phyloP scores from a whole-genome alignment of 495 filamentous ascomycete species.

The Penicillium roqueforti region DNA sequence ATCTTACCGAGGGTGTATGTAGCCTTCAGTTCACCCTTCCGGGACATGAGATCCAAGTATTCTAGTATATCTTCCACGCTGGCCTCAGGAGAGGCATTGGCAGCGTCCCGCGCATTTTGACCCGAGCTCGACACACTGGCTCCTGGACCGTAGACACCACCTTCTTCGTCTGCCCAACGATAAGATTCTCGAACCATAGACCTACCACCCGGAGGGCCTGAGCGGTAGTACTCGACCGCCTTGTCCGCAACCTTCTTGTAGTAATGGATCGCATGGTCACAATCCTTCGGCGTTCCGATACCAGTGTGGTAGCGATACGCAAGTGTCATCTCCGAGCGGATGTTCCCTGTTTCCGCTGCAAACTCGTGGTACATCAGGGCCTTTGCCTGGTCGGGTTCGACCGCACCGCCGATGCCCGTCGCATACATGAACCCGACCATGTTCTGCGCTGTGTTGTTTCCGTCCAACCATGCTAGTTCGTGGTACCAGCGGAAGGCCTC shows the following conservation, averaged over 20 bases:
- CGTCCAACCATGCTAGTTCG: constrained; percentile 67
- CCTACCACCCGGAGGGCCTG: constrained; percentile 88
- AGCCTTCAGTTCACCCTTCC: constrained; percentile 89
- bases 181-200: constrained; percentile 70
- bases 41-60: constrained; percentile 88
- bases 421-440: constrained; percentile 97
- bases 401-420: constrained; percentile 79
- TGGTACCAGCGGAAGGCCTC: constrained; percentile 80
- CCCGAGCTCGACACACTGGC: constrained; percentile 89
- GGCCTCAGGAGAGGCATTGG: constrained; percentile 69
- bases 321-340: constrained; percentile 87
- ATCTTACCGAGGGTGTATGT: constrained; percentile 84
- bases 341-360: constrained; percentile 79
- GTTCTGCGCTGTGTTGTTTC: constrained; percentile 87
- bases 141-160: constrained; percentile 92
- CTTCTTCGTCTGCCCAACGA: constrained; percentile 76
- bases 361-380: constrained; percentile 93
- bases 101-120: constrained; percentile 69
- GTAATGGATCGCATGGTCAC: constrained; percentile 77
- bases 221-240: constrained; percentile 76
- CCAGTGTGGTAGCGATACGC: constrained; percentile 84
- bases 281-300: constrained; percentile 79
- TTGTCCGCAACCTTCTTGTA: constrained; percentile 95
- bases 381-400: constrained; percentile 86
- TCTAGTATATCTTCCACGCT: constrained; percentile 91